Evolutionary conservation across 2,329 filamentous ascomycete genomes (phyloP).

Genomic region (Purpureocillium lavendulum): DNA sequence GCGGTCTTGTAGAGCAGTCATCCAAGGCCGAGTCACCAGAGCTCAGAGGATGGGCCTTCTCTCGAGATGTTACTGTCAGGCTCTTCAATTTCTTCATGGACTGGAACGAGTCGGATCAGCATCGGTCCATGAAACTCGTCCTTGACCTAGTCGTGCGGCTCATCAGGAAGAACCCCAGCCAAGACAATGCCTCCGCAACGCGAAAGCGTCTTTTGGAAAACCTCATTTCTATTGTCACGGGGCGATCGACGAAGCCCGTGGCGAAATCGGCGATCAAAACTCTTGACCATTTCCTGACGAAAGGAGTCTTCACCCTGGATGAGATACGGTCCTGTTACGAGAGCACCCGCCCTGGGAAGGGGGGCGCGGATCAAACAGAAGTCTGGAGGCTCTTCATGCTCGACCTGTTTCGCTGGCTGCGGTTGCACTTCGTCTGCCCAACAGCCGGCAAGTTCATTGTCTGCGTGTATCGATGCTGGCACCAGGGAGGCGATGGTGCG

Average conservation of each 20-base stretch:
- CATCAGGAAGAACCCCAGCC: slow-evolving; percentile 39
- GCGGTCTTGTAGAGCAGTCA: slow-evolving; percentile 53
- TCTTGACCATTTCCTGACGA: slow-evolving; percentile 57
- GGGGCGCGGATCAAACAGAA: slow-evolving; percentile 8
- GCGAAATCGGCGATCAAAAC: slow-evolving; percentile 64
- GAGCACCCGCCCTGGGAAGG: slow-evolving; percentile 21
- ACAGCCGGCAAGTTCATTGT: slow-evolving; percentile 54
- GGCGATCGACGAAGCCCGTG: slow-evolving; percentile 52
- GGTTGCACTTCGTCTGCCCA: slow-evolving; percentile 48
- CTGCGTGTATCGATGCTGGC: slow-evolving; percentile 42
- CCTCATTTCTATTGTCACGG: slow-evolving; percentile 50
- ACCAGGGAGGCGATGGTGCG: slow-evolving; percentile 17
- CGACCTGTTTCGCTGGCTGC: slow-evolving; percentile 47
- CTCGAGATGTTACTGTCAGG: slow-evolving; percentile 33
- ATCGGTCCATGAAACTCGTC: slow-evolving; percentile 54
- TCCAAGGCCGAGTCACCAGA: slow-evolving; percentile 36
- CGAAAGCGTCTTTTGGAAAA: slow-evolving; percentile 39
- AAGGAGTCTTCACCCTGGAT: slow-evolving; percentile 42
- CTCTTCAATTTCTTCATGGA: slow-evolving; percentile 57
- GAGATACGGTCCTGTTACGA: slow-evolving; percentile 37
- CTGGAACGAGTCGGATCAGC: slow-evolving; percentile 59
- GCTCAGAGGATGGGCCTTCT: slow-evolving; percentile 43
- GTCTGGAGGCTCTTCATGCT: slow-evolving; percentile 43
- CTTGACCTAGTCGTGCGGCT: slow-evolving; percentile 48
- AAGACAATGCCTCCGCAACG: slow-evolving; percentile 24